These are phyloP conservation scores for Calonectria pseudoreteaudii DNA, from an alignment of 2,329 filamentous ascomycete species.

Conservation along the genomic window DNA sequence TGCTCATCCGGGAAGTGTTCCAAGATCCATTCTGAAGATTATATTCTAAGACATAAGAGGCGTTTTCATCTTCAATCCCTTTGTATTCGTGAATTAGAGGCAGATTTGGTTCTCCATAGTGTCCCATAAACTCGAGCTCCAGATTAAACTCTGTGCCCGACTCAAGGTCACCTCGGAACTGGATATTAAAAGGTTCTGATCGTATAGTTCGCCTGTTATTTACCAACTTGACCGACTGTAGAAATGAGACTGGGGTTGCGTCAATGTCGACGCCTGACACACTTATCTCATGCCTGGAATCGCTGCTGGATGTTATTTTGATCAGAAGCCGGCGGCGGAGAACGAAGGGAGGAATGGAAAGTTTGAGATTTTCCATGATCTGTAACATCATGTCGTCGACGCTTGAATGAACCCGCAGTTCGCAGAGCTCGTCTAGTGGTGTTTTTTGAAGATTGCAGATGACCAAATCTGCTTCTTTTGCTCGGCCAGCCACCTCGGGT, in stretches of 20 bases:
- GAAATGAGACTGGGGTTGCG: constrained; percentile 54
- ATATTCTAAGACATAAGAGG: constrained; percentile 27
- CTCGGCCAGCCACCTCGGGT: constrained; percentile 49
- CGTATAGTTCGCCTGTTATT: constrained; percentile 49
- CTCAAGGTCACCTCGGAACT: constrained; percentile 45
- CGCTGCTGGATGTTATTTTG: constrained; percentile 33
- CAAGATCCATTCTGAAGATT: constrained; percentile 27
- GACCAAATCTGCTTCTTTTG: constrained; percentile 46
- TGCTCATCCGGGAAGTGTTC: background rate
- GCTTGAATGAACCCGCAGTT: constrained; percentile 50
- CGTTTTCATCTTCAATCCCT: rapidly evolving
- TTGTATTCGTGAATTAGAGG: constrained; percentile 11
- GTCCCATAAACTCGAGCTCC: constrained; percentile 60
- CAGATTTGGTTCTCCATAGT: constrained; percentile 58
- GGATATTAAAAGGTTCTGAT: constrained; percentile 53
- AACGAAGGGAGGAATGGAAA: constrained; percentile 53
- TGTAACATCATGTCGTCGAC: constrained; percentile 54
- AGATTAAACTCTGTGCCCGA: constrained; percentile 46
- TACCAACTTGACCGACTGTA: constrained; percentile 53
- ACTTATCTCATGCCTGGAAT: constrained; percentile 42
- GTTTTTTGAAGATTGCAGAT: constrained; percentile 62
- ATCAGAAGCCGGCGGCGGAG: constrained; percentile 50
- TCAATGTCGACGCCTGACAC: constrained; percentile 55
- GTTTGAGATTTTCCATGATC: constrained; percentile 53
- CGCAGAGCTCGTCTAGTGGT: constrained; percentile 50